These are phyloP conservation scores for Oryza brachyantha DNA, from an alignment of 176 grass and related monocot genomes.

Conservation along the genomic window DNA sequence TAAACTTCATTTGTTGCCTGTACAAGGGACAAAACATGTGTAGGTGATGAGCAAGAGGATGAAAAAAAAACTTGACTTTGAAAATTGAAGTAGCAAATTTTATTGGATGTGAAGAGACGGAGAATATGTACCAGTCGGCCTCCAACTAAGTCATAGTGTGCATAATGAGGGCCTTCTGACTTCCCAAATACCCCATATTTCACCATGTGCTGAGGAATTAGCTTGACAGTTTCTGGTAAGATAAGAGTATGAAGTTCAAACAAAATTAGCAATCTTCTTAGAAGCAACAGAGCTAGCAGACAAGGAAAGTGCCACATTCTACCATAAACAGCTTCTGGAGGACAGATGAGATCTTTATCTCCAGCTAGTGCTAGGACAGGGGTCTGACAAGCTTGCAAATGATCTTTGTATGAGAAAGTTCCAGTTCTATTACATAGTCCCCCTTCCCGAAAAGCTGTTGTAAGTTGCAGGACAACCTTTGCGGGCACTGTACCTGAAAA, in stretches of 20 bases:
- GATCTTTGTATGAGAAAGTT: conserved; percentile 71
- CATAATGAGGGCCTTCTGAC: conserved; percentile 59
- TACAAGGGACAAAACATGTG: conserved; percentile 10
- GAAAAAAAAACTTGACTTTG: background rate
- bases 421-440: conserved; percentile 62
- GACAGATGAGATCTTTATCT: conserved; percentile 72
- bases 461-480: conserved; percentile 85
- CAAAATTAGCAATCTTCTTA: conserved; percentile 20
- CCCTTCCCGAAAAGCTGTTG: conserved; percentile 67
- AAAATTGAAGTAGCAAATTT: background rate
- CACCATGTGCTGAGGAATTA: conserved; percentile 62
- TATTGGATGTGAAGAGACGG: background rate
- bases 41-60: background rate
- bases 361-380: conserved; percentile 72
- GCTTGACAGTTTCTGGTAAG: conserved; percentile 66
- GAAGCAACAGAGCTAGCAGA: background rate
- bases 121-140: conserved; percentile 49
- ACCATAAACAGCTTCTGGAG: conserved; percentile 76
- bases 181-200: conserved; percentile 70
- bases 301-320: background rate
- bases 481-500: conserved; percentile 70
- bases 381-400: conserved; percentile 49
- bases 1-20: conserved; percentile 79
- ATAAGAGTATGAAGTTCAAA: conserved; percentile 1
- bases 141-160: conserved; percentile 90